Percentiles rank a stretch among this genome's conserved stretches.
phyloP scores from a whole-genome alignment of 352 stramenopile species.

The Elongisporangium anandrum region DNA sequence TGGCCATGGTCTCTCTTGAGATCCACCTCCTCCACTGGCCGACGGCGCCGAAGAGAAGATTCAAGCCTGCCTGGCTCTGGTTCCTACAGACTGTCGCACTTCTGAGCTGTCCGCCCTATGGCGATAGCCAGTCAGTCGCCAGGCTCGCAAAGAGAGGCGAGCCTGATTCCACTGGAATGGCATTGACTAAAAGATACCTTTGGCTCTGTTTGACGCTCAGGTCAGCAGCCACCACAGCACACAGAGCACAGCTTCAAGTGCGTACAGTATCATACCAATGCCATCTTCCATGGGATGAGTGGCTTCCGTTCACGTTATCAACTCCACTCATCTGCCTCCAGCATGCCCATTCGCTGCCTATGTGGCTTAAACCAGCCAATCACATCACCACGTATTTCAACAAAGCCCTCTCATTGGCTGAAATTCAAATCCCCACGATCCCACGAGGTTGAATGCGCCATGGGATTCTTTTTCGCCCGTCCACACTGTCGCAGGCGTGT shows the following conservation, averaged over 20 bases:
- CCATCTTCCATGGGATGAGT: too few species aligned
- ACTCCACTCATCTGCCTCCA: background rate
- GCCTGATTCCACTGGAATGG: background rate
- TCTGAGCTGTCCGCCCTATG: background rate
- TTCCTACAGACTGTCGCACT: background rate
- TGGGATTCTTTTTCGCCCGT: background rate
- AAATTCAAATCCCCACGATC: background rate
- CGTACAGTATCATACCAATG: background rate
- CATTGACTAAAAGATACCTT: background rate
- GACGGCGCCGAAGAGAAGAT: background rate
- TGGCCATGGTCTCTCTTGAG: too few species aligned
- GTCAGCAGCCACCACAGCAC: too few species aligned
- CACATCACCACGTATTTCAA: background rate
- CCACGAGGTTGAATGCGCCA: background rate
- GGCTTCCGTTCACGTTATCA: too few species aligned
- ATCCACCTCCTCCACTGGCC: background rate
- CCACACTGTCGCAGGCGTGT: background rate
- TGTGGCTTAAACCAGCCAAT: background rate
- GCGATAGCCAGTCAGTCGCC: background rate
- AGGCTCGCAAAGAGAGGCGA: background rate
- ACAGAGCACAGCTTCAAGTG: background rate
- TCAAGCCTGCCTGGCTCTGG: background rate
- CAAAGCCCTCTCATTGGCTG: background rate
- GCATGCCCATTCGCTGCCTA: background rate
- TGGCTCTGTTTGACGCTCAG: too few species aligned